Percentiles rank a stretch among this genome's conserved stretches.
Evolutionary conservation across 1,284 basidiomycete species (phyloP).

Genomic region (Trametes sp.): DNA sequence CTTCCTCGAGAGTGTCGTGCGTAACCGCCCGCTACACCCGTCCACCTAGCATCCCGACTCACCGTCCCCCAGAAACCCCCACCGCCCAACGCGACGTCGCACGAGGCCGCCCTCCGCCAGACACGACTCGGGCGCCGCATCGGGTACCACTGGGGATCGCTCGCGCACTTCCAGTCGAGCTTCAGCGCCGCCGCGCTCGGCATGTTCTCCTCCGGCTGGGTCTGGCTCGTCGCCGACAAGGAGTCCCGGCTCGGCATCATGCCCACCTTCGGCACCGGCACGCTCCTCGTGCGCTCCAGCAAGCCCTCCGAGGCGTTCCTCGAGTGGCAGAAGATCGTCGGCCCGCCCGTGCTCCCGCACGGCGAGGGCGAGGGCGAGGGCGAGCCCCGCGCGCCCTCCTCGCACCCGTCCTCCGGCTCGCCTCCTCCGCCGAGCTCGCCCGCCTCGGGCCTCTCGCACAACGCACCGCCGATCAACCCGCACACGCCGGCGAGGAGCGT

Average conservation of each 20-base stretch:
- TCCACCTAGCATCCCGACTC: not conserved
- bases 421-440: constrained; percentile 38
- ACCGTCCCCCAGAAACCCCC: constrained; percentile 56
- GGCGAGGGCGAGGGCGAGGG: too few species aligned
- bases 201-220: constrained; percentile 85
- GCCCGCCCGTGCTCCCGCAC: constrained; percentile 41
- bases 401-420: constrained; percentile 11
- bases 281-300: constrained; percentile 80
- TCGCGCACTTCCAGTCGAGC: constrained; percentile 77
- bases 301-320: constrained; percentile 19
- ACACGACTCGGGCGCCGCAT: constrained; percentile 51
- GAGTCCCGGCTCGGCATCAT: constrained; percentile 72
- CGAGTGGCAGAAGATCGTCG: constrained; percentile 30
- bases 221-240: constrained; percentile 86
- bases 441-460: constrained; percentile 41
- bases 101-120: constrained; percentile 52
- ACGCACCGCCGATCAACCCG: constrained; percentile 34
- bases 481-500: constrained; percentile 40
- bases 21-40: constrained; percentile 43
- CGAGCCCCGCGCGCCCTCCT: constrained; percentile 14
- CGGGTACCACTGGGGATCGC: constrained; percentile 62
- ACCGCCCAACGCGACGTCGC: constrained; percentile 42
- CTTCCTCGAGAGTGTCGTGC: constrained; percentile 87
- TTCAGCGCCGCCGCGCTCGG: constrained; percentile 82
- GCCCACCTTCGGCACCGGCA: constrained; percentile 91